Conservation (phyloP, 106 monocot genomes). For the Triglochin maritima region DNA sequence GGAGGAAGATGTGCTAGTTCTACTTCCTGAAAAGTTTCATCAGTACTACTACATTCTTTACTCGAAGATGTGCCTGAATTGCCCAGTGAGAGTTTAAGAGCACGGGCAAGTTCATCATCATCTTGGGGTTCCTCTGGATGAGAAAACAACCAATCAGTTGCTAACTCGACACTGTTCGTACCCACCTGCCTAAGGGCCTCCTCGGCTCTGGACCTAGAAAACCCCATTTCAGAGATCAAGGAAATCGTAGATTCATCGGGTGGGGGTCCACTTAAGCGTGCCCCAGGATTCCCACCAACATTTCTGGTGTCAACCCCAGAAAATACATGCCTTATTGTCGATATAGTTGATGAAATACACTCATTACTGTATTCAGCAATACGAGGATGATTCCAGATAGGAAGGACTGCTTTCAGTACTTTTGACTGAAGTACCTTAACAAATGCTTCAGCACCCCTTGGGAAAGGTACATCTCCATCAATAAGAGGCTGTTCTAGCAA, state of each 20-base stretch:
- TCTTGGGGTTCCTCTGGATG: conserved; percentile 98
- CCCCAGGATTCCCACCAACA: conserved; percentile 29
- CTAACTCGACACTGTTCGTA: conserved; percentile 90
- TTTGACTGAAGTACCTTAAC: conserved; percentile 90
- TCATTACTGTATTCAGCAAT: conserved; percentile 71
- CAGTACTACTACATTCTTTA: conserved; percentile 31
- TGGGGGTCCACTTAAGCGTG: conserved; percentile 50
- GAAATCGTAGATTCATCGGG: conserved; percentile 87
- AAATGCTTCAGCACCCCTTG: conserved; percentile 64
- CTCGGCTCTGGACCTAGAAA: conserved; percentile 84
- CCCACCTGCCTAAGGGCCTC: conserved; percentile 95
- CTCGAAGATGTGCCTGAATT: conserved; percentile 43
- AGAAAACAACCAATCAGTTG: conserved; percentile 93
- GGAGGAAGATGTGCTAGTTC: conserved; percentile 51
- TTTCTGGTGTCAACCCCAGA: conserved; percentile 75
- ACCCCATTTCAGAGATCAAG: conserved; percentile 93
- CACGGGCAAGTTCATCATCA: conserved; percentile 98
- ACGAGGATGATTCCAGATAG: conserved; percentile 88
- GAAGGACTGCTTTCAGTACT: conserved; percentile 76
- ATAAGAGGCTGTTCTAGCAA: conserved; percentile 83
- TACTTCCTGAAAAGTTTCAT: conserved; percentile 33
- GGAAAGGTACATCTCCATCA: conserved; percentile 41
- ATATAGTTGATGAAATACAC: conserved; percentile 59
- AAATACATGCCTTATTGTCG: conserved; percentile 93
- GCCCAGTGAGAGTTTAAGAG: conserved; percentile 91